These are phyloP conservation scores for Cercophora sp. DNA, from an alignment of 495 filamentous ascomycete genomes.

Conservation along the genomic window DNA sequence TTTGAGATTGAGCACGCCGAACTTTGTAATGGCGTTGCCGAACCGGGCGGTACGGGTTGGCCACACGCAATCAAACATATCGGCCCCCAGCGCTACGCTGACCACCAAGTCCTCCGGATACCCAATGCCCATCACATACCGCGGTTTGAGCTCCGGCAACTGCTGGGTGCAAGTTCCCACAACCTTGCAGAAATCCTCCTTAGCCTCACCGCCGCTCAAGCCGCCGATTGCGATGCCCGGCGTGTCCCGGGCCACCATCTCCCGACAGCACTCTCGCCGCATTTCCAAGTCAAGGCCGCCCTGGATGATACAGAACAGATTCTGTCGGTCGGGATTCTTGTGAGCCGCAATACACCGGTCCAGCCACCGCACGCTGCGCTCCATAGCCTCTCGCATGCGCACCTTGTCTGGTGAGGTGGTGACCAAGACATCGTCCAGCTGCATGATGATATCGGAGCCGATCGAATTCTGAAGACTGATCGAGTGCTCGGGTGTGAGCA, in stretches of 20 bases:
- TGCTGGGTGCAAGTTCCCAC: constrained; percentile 81
- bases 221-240: constrained; percentile 97
- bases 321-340: constrained; percentile 73
- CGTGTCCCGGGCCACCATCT: constrained; percentile 89
- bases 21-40: constrained; percentile 82
- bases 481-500: constrained; percentile 95
- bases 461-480: constrained; percentile 96
- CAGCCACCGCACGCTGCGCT: constrained; percentile 95
- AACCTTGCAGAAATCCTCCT: constrained; percentile 55
- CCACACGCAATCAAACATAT: constrained; percentile 99
- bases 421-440: constrained; percentile 94
- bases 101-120: constrained; percentile 95
- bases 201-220: constrained; percentile 74
- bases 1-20: constrained; percentile 78
- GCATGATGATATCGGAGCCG: constrained; percentile 98
- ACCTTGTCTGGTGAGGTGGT: constrained; percentile 85
- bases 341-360: constrained; percentile 94
- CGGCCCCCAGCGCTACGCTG: constrained; percentile 85
- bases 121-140: constrained; percentile 98
- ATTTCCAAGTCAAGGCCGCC: constrained; percentile 90
- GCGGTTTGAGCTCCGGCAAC: constrained; percentile 83
- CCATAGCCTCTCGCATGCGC: constrained; percentile 92
- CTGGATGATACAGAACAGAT: constrained; percentile 99
- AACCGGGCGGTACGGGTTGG: constrained; percentile 94
- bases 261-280: constrained; percentile 73